A percentile compares a stretch with the other conserved stretches of the same genome.
phyloP scores from a whole-genome alignment of 352 stramenopile genomes.

The Globisporangium abappressorium region DNA sequence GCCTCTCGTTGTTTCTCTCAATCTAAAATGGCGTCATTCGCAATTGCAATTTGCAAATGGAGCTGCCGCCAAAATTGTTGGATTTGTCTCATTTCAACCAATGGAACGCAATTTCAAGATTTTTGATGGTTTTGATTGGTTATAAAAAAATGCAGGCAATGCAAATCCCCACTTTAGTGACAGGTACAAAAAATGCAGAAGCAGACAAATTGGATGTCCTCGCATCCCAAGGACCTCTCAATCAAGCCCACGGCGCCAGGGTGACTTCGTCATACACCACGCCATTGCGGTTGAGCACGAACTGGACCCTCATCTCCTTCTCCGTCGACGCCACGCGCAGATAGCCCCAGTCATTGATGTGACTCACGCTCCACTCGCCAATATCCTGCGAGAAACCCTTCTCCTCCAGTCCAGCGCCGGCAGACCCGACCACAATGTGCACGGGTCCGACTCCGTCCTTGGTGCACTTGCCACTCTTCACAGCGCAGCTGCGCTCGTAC shows the following conservation, averaged over 20 bases:
- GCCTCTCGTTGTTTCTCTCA: background rate
- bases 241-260: constrained; percentile 51
- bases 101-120: background rate
- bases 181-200: background rate
- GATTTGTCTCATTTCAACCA: background rate
- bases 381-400: constrained; percentile 61
- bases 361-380: constrained; percentile 76
- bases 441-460: constrained; percentile 68
- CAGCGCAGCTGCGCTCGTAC: constrained; percentile 89
- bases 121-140: background rate
- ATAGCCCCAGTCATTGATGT: constrained; percentile 80
- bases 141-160: background rate
- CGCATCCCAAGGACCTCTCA: background rate
- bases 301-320: constrained; percentile 67
- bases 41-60: too few relatives aligned
- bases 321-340: constrained; percentile 61
- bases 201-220: background rate
- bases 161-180: background rate
- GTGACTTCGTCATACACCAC: constrained; percentile 75
- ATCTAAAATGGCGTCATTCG: background rate
- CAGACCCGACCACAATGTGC: constrained; percentile 86
- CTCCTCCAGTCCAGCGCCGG: constrained; percentile 68
- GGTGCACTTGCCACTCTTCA: constrained; percentile 70
- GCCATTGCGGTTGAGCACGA: constrained; percentile 79
- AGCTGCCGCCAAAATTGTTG: background rate